These are phyloP conservation scores for Pyrenophora seminiperda DNA, from an alignment of 2,329 filamentous ascomycete species.

Conservation along the genomic window DNA sequence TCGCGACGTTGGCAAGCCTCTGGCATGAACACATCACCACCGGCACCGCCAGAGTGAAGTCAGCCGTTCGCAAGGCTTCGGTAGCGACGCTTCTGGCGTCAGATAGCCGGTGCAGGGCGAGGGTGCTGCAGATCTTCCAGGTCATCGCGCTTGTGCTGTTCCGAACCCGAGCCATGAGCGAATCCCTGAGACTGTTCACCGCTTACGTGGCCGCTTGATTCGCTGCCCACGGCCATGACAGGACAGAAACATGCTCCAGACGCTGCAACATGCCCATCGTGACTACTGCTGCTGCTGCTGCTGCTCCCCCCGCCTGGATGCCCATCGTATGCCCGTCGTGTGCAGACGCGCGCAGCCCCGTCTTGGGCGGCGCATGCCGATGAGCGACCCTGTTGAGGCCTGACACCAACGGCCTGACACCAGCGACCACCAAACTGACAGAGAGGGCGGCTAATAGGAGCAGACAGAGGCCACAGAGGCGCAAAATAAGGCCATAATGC, in stretches of 20 bases:
- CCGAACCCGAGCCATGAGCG: constrained; percentile 33
- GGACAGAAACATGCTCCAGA: constrained; percentile 18
- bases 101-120: constrained; percentile 44
- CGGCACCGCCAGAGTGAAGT: constrained; percentile 45
- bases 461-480: constrained; percentile 15
- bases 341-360: constrained; percentile 37
- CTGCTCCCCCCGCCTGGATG: constrained; percentile 9
- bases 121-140: constrained; percentile 50
- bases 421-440: constrained; percentile 6
- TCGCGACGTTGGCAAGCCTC: constrained; percentile 25
- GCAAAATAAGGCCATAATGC: constrained; percentile 8
- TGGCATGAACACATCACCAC: constrained; percentile 45
- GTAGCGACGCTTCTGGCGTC: constrained; percentile 43
- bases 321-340: constrained; percentile 24
- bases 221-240: constrained; percentile 36
- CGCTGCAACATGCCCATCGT: constrained; percentile 22
- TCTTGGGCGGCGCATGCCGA: constrained; percentile 24
- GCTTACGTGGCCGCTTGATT: constrained; percentile 40
- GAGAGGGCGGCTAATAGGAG: constrained; percentile 37
- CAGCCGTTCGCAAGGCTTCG: constrained; percentile 46
- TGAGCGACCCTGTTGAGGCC: constrained; percentile 30
- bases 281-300: constrained; percentile 23
- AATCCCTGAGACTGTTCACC: constrained; percentile 49
- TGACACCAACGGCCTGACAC: constrained; percentile 14
- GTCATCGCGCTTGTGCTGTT: constrained; percentile 47